phyloP scores from a whole-genome alignment of 1,139 yeast genomes.

The Yarrowia galli region DNA sequence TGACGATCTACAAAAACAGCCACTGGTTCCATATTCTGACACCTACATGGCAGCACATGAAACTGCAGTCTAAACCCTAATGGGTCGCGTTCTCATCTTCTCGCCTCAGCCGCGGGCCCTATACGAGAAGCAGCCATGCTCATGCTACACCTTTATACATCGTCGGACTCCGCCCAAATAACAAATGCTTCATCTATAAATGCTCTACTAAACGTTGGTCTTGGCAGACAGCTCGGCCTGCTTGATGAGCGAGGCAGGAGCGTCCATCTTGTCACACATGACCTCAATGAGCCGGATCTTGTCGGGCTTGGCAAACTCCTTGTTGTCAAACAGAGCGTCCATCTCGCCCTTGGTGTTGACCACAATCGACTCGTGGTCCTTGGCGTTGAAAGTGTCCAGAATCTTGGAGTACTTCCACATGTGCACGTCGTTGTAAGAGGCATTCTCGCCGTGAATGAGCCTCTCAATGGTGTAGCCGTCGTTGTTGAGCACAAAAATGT shows the following conservation, averaged over 20 bases:
- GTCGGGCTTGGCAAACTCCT: conserved; percentile 63
- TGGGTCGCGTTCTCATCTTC: too few relatives aligned
- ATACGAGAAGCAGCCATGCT: too few relatives aligned
- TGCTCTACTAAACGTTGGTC: conserved; percentile 53
- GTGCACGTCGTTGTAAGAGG: conserved; percentile 80
- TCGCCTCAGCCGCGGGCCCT: too few relatives aligned
- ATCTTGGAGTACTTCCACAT: conserved; percentile 78
- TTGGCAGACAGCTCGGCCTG: conserved; percentile 82
- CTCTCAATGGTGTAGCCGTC: conserved; percentile 91
- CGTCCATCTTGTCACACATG: conserved; percentile 82
- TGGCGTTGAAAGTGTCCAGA: conserved; percentile 76
- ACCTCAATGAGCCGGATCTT: conserved; percentile 81
- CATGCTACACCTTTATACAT: too few relatives aligned
- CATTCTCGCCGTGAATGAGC: conserved; percentile 81
- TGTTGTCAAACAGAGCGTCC: conserved; percentile 62
- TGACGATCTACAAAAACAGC: too few relatives aligned
- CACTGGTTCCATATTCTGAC: too few relatives aligned
- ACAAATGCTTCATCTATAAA: background rate
- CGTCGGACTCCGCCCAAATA: too few relatives aligned
- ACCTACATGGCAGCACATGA: too few relatives aligned
- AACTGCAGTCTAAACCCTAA: too few relatives aligned
- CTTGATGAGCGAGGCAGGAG: conserved; percentile 72
- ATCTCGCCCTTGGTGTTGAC: conserved; percentile 72
- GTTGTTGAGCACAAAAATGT: conserved; percentile 82
- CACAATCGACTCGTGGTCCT: conserved; percentile 55